Evolutionary conservation across 1,139 yeast genomes (phyloP).

Genomic region (Sugiyamaella grinbergsii): DNA sequence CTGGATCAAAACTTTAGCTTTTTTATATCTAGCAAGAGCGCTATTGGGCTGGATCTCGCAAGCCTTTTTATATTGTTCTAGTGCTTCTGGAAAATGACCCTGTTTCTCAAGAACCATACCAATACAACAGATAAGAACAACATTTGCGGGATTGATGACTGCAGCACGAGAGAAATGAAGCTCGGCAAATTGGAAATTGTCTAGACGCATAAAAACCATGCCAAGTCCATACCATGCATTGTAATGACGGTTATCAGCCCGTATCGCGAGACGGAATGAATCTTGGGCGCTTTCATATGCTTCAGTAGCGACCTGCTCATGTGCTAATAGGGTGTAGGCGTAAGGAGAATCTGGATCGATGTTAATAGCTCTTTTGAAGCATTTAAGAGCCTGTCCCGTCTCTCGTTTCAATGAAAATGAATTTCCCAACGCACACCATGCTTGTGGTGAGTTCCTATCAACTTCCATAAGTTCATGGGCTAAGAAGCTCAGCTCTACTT

Average conservation of each 20-base stretch:
- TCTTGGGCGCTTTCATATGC: slow-evolving; percentile 89
- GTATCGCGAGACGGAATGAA: slow-evolving; percentile 75
- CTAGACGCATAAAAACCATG: slow-evolving; percentile 86
- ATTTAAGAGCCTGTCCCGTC: slow-evolving; percentile 86
- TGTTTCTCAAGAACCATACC: slow-evolving; percentile 90
- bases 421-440: slow-evolving; percentile 94
- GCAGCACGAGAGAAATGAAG: slow-evolving; percentile 86
- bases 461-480: slow-evolving; percentile 79
- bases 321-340: slow-evolving; percentile 92
- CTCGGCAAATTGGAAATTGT: slow-evolving; percentile 82
- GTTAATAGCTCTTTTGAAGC: slow-evolving; percentile 78
- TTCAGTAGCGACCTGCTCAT: slow-evolving; percentile 85
- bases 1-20: slow-evolving; percentile 77
- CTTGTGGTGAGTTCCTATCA: slow-evolving; percentile 67
- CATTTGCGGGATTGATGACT: slow-evolving; percentile 85
- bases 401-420: slow-evolving; percentile 81
- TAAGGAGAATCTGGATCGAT: slow-evolving; percentile 76
- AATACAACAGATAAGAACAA: slow-evolving; percentile 86
- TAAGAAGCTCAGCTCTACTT: slow-evolving; percentile 74
- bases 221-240: slow-evolving; percentile 97
- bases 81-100: slow-evolving; percentile 68
- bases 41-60: slow-evolving; percentile 81
- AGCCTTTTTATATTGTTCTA: slow-evolving; percentile 82
- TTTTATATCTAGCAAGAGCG: slow-evolving; percentile 84
- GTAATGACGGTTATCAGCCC: slow-evolving; percentile 80